phyloP scores from a whole-genome alignment of 1,139 yeast genomes.

The Scheffersomyces parashehatae region DNA sequence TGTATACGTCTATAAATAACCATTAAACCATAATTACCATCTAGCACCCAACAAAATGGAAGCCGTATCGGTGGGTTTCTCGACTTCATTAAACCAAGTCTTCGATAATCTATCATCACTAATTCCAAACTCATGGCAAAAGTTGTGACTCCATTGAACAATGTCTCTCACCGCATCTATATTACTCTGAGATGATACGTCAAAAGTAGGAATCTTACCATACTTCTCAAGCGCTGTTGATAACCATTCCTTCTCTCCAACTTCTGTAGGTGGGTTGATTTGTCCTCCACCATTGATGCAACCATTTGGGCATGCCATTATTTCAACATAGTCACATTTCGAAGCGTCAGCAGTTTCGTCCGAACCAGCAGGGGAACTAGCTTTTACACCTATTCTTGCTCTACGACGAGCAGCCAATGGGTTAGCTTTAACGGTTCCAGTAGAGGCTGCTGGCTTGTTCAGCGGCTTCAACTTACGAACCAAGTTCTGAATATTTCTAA shows the following conservation, averaged over 20 bases:
- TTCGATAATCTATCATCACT: constrained; percentile 38
- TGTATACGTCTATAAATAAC: not conserved
- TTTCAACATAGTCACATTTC: constrained; percentile 81
- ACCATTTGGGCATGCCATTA: constrained; percentile 98
- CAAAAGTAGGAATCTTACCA: constrained; percentile 23
- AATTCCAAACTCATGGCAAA: constrained; percentile 31
- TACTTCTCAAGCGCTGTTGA: constrained; percentile 30
- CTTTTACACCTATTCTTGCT: constrained; percentile 28
- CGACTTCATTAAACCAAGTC: constrained; percentile 53
- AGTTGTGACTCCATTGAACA: constrained; percentile 31
- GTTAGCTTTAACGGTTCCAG: constrained; percentile 22
- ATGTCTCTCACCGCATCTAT: constrained; percentile 17
- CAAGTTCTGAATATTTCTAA: constrained; percentile 89
- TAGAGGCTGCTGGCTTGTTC: constrained; percentile 9
- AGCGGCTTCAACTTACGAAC: constrained; percentile 69
- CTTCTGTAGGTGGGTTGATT: constrained; percentile 50
- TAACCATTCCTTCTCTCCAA: constrained; percentile 45
- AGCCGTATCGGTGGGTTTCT: constrained; percentile 51
- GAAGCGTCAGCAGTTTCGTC: constrained; percentile 58
- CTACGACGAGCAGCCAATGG: constrained; percentile 46
- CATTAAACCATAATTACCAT: constrained; percentile 26
- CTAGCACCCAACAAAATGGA: constrained; percentile 45
- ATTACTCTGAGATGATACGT: constrained; percentile 14
- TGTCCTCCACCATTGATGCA: constrained; percentile 98
- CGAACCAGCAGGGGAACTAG: constrained; percentile 23